Evolutionary conservation across 129 eudicot species (phyloP).

Genomic region (Chrysanthemum seticuspe): DNA sequence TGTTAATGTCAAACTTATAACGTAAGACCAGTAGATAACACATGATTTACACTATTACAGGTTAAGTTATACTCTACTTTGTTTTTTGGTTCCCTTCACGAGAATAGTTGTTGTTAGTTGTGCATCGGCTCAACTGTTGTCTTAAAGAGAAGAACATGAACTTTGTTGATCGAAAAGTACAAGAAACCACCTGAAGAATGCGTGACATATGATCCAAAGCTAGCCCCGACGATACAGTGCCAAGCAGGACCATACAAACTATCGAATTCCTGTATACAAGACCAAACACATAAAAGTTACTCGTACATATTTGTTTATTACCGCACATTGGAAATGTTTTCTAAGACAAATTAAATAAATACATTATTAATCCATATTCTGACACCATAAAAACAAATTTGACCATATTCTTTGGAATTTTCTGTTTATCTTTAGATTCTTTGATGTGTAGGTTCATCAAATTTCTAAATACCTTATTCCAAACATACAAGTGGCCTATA

Average conservation of each 20-base stretch:
- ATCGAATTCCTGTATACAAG: slow-evolving; percentile 60
- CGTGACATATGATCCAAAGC: slow-evolving; percentile 85
- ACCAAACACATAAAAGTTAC: neutral
- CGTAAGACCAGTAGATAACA: neutral
- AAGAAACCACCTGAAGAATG: slow-evolving; percentile 75
- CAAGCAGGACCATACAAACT: slow-evolving; percentile 75
- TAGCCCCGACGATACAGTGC: slow-evolving; percentile 85
- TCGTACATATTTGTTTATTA: neutral
- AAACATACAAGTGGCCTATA: slow-evolving; percentile 5
- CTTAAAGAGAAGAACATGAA: slow-evolving; percentile 71
- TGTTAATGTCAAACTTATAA: neutral
- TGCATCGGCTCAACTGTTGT: slow-evolving; percentile 61
- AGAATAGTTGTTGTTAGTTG: slow-evolving; percentile 19
- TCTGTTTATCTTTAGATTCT: slow-evolving; percentile 18
- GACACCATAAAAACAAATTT: slow-evolving; percentile 25
- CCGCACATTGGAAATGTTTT: too few relatives aligned
- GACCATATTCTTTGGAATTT: slow-evolving; percentile 29
- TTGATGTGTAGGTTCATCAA: slow-evolving; percentile 18
- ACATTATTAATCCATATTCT: slow-evolving; percentile 10
- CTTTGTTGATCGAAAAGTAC: slow-evolving; percentile 74
- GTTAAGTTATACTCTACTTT: too few relatives aligned
- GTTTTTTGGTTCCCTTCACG: neutral
- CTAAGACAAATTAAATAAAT: too few relatives aligned
- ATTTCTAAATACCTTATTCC: neutral
- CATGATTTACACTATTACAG: neutral